Evolutionary conservation across 208 protist species (phyloP).

Genomic region (Herpetomonas samuelpessoai): DNA sequence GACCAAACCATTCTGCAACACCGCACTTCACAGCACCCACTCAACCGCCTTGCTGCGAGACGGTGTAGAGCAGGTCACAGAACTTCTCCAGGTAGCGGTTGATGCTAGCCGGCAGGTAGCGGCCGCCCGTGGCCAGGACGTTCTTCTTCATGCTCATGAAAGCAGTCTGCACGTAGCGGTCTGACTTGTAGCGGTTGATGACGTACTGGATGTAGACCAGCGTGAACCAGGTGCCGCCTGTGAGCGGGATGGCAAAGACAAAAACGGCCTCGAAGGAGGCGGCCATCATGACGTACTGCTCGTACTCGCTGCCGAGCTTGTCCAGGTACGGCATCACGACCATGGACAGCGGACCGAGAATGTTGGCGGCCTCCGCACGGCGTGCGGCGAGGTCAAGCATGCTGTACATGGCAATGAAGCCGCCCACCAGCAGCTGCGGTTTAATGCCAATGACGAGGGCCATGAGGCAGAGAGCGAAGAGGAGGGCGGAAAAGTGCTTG

Average conservation of each 20-base stretch:
- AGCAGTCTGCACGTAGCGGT: constrained; percentile 61
- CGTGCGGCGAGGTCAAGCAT: constrained; percentile 37
- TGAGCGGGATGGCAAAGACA: constrained; percentile 69
- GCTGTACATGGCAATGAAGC: constrained; percentile 47
- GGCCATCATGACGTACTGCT: constrained; percentile 35
- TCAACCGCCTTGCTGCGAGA: constrained; percentile 30
- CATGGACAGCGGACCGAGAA: constrained; percentile 31
- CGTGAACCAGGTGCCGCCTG: constrained; percentile 60
- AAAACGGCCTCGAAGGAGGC: constrained; percentile 62
- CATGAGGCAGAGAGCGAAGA: constrained; percentile 42
- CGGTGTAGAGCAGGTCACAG: constrained; percentile 45
- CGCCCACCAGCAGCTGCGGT: constrained; percentile 35
- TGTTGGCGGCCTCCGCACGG: constrained; percentile 17
- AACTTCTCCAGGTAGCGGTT: constrained; percentile 62
- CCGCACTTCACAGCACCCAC: too few relatives aligned
- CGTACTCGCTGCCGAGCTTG: constrained; percentile 23
- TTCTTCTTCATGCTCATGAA: constrained; percentile 68
- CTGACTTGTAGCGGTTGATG: constrained; percentile 67
- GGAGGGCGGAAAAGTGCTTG: constrained; percentile 52
- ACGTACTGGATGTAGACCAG: constrained; percentile 79
- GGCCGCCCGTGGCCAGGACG: constrained; percentile 29
- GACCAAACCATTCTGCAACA: too few relatives aligned
- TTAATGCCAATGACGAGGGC: constrained; percentile 43
- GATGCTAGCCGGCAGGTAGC: constrained; percentile 40
- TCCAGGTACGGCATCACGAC: constrained; percentile 38